These are phyloP conservation scores for Tanacetum coccineum DNA, from an alignment of 129 eudicot species.

Conservation along the genomic window DNA sequence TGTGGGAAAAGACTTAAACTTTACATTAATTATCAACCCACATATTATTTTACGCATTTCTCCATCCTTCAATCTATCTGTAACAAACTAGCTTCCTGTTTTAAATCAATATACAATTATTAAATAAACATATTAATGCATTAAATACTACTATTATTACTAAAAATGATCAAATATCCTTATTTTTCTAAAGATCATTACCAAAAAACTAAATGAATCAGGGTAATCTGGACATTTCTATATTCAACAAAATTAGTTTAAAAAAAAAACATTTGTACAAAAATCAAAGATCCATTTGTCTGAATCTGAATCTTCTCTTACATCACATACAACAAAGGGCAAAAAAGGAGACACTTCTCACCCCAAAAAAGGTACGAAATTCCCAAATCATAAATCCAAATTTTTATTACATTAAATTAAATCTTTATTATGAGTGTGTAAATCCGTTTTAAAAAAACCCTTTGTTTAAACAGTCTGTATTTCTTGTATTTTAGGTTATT, in stretches of 20 bases:
- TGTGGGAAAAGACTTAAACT: slow-evolving; percentile 1
- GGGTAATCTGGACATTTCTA: too few species aligned
- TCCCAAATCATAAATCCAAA: slow-evolving; percentile 13
- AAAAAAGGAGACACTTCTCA: slow-evolving; percentile 21
- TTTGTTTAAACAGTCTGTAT: slow-evolving; percentile 28
- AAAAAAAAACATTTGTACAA: slow-evolving; percentile 19
- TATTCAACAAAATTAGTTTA: not conserved
- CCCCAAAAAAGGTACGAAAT: slow-evolving; percentile 28
- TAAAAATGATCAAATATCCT: too few species aligned
- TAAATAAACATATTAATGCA: slow-evolving; percentile 1
- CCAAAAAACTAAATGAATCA: too few species aligned
- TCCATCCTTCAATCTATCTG: not conserved
- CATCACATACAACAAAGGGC: slow-evolving; percentile 14
- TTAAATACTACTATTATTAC: not conserved
- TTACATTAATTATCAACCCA: not conserved
- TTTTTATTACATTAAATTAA: not conserved
- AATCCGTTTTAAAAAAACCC: too few species aligned
- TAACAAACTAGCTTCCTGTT: not conserved
- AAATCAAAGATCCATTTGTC: slow-evolving; percentile 31
- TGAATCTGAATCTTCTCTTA: slow-evolving; percentile 24
- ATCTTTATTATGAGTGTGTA: slow-evolving; percentile 15
- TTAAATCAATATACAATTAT: not conserved
- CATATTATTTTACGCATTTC: not conserved
- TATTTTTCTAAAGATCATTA: too few species aligned
- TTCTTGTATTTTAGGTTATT: not conserved